phyloP scores from a whole-genome alignment of 2,329 filamentous ascomycete genomes.

The Xenoacremonium recifei region DNA sequence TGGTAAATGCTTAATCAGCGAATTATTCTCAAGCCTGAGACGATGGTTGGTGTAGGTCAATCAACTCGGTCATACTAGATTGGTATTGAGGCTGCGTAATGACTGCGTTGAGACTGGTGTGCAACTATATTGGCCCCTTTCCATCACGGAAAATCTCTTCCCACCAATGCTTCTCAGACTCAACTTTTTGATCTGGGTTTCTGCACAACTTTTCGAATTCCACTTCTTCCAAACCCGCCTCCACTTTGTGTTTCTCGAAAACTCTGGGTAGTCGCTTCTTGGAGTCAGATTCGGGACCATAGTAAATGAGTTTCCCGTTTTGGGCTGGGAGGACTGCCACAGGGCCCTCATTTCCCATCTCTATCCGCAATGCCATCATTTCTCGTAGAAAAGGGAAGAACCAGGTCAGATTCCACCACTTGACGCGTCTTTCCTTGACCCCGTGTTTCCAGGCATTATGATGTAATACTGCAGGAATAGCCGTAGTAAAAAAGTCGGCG shows the following conservation, averaged over 20 bases:
- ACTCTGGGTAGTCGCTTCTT: background rate
- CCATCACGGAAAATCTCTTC: conserved; percentile 3
- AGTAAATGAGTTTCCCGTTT: background rate
- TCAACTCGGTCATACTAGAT: no score
- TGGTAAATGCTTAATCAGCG: no score
- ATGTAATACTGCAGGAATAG: background rate
- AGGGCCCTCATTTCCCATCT: background rate
- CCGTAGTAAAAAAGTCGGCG: background rate
- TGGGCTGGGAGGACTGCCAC: background rate
- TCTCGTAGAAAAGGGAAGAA: background rate
- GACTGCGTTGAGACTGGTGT: no score
- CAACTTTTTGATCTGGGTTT: background rate
- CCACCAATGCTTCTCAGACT: background rate
- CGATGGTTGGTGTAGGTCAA: no score
- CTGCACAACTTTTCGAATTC: background rate
- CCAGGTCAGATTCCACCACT: background rate
- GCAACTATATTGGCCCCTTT: conserved; percentile 1
- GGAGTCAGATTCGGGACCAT: background rate
- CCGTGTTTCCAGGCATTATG: background rate
- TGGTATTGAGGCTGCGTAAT: no score
- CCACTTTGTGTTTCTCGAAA: background rate
- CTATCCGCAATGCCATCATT: background rate
- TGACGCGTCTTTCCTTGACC: background rate
- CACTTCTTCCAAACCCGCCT: background rate
- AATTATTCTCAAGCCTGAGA: no score